These are phyloP conservation scores for Phytophthora foliorum DNA, from an alignment of 352 stramenopile species.

Conservation along the genomic window DNA sequence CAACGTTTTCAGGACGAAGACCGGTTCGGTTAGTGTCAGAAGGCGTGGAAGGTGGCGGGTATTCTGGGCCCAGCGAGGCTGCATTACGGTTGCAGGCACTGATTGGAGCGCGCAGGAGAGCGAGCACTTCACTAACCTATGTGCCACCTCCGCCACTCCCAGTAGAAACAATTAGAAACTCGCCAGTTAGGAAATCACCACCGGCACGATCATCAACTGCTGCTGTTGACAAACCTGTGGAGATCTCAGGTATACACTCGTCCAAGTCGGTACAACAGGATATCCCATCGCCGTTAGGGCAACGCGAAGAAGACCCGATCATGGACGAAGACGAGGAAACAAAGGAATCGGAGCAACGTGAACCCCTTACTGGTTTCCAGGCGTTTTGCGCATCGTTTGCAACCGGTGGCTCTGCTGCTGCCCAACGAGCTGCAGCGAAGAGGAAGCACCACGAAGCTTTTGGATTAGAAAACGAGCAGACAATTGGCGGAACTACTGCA, in stretches of 20 bases:
- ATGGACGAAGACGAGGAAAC: slow-evolving; percentile 24
- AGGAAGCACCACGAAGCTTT: slow-evolving; percentile 42
- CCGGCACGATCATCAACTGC: not conserved
- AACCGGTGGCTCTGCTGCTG: slow-evolving; percentile 32
- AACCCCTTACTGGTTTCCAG: slow-evolving; percentile 32
- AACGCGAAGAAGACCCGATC: slow-evolving; percentile 12
- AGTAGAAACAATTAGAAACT: not conserved
- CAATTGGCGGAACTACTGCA: slow-evolving; percentile 1
- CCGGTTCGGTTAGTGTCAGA: slow-evolving; percentile 30
- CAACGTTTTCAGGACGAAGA: slow-evolving; percentile 28
- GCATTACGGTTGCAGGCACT: slow-evolving; percentile 28
- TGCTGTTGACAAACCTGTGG: slow-evolving; percentile 1
- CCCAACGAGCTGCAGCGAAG: slow-evolving; percentile 28
- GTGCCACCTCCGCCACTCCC: not conserved
- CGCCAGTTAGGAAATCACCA: not conserved
- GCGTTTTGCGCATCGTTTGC: slow-evolving; percentile 49
- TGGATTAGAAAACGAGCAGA: slow-evolving; percentile 19
- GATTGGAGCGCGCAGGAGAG: slow-evolving; percentile 33
- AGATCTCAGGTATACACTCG: not conserved
- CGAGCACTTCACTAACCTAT: not conserved
- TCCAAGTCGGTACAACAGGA: not conserved
- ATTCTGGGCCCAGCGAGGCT: slow-evolving; percentile 27
- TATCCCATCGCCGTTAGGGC: not conserved
- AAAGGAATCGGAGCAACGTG: slow-evolving; percentile 15
- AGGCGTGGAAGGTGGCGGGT: not conserved